phyloP scores from a whole-genome alignment of 441 rosid genomes.

The Erodium texanum region DNA sequence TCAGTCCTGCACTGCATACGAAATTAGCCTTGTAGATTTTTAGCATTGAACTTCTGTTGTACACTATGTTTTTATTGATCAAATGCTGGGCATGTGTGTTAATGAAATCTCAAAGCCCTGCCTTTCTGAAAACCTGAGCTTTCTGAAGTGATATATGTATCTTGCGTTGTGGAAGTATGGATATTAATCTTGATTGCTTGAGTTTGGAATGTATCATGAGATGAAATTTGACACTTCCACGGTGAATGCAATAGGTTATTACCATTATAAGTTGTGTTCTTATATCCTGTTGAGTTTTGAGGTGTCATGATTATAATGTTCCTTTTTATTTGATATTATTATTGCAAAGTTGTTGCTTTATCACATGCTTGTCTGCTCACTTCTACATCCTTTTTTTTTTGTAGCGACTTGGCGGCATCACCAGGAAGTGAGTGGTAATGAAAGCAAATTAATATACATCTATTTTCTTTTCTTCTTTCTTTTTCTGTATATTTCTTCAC shows the following conservation, averaged over 20 bases:
- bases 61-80: constrained; percentile 1
- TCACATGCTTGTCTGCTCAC: constrained; percentile 3
- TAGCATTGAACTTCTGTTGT: constrained; percentile 4
- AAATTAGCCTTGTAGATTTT: background rate
- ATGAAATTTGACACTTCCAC: background rate
- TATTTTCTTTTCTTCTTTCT: constrained; percentile 11
- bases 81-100: background rate
- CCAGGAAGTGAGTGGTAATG: constrained; percentile 2
- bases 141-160: background rate
- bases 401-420: background rate
- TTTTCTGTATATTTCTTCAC: constrained; percentile 1
- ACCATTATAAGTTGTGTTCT: no score
- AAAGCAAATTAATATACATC: background rate
- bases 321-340: background rate
- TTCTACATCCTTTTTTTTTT: background rate
- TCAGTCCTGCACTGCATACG: background rate
- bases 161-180: background rate
- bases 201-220: constrained; percentile 4
- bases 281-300: background rate
- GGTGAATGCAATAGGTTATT: background rate
- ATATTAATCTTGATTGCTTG: constrained; percentile 1
- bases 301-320: background rate
- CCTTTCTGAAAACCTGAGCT: background rate
- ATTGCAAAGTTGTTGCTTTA: background rate
- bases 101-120: background rate